Evolutionary conservation across 2,329 filamentous ascomycete species (phyloP), one percentile per base, ranked within the genome.

Genomic region (Escovopsis sp.): DNA sequence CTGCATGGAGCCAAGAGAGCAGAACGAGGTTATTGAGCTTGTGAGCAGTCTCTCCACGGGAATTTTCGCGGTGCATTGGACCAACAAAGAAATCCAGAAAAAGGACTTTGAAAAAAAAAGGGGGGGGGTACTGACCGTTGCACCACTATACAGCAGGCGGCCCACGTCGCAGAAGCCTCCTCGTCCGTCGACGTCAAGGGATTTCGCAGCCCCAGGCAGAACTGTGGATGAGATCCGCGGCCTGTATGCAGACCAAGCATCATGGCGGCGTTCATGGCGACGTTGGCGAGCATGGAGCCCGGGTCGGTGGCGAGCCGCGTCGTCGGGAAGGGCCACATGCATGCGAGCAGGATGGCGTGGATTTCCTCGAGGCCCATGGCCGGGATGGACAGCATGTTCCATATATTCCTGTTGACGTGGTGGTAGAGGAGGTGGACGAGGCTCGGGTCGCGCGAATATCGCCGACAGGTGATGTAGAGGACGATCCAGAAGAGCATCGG

Each of bases 401-500:
- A 66, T 9, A 69, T 54, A 39, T 69, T 63, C 2, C 56, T 51
- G 38, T 56, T 55, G 8, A 72, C 51, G 12, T 62, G 51, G n/a
- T 68, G 65, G 29, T 61, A 53, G 5, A 71, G 48, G 29, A 65
- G 62, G 1, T 55, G 49, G 14, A 67, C 57, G 15, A 65, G 47
- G 3, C 53, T 53, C 2, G 55, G 46, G 29, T 61, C 59, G 27
- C 58, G 59, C 4, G 63, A 55, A 41, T 69, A 69, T 1, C 66
- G 61, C 3, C 68, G 65, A 18, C 60, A 63, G 7, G 65, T 56
- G 14, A 68, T 60, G 40, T 61, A 62, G 29, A 72, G 54, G 36
- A 72, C 58, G n/a, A 62, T 55, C 69, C 68, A 72, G 45, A 72
- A 72, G 6, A 72, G 57, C 8, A 66, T 54, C 2, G 60, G 57